Conservation (phyloP, 768 basidiomycete species). For the Mycena olivaceomarginata region DNA sequence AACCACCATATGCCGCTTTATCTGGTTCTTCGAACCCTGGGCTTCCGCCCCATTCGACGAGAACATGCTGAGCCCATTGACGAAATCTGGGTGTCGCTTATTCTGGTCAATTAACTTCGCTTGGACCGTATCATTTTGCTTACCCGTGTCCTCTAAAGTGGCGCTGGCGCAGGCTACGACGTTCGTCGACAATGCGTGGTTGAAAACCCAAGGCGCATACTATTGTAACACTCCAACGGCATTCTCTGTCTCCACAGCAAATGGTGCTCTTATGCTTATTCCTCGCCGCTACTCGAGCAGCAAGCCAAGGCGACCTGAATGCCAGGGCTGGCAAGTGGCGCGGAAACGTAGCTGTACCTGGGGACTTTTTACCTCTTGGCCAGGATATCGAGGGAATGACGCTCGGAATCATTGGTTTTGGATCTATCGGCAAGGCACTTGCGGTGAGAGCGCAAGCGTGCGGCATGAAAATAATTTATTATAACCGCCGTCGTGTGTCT, state of each 20-base stretch:
- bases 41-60: slow-evolving; percentile 30
- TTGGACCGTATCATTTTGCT: background rate
- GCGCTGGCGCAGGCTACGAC: slow-evolving; percentile 44
- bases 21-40: slow-evolving; percentile 36
- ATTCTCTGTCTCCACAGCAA: slow-evolving; percentile 46
- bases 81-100: slow-evolving; percentile 39
- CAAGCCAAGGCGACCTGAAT: slow-evolving; percentile 43
- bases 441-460: slow-evolving; percentile 43
- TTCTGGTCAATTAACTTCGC: slow-evolving; percentile 30
- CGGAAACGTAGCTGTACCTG: slow-evolving; percentile 34
- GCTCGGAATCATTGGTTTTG: slow-evolving; percentile 48
- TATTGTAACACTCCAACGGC: slow-evolving; percentile 48
- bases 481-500: slow-evolving; percentile 43
- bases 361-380: slow-evolving; percentile 29
- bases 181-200: slow-evolving; percentile 41
- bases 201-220: slow-evolving; percentile 42
- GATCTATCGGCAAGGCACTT: slow-evolving; percentile 46
- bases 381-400: slow-evolving; percentile 45
- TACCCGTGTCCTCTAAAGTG: slow-evolving; percentile 27
- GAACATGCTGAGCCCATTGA: slow-evolving; percentile 39
- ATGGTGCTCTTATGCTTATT: slow-evolving; percentile 49
- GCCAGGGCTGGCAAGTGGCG: slow-evolving; percentile 44
- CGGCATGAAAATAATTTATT: slow-evolving; percentile 49
- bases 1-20: slow-evolving; percentile 39
- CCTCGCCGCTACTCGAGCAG: slow-evolving; percentile 42